Evolutionary conservation across 352 stramenopile species (phyloP).

Genomic region (Globisporangium lucens): DNA sequence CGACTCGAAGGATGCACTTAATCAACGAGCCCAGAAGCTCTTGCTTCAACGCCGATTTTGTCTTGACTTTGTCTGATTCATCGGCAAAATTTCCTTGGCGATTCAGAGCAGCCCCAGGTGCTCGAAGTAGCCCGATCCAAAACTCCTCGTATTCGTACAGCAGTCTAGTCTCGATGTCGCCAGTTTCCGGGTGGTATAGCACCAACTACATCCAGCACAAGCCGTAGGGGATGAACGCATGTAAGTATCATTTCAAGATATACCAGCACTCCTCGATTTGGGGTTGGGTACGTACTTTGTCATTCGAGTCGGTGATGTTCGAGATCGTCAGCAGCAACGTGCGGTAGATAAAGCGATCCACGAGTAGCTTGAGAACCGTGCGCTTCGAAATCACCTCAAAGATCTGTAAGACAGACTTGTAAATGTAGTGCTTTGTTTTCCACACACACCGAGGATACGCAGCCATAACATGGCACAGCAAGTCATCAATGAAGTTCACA

Average conservation of each 20-base stretch:
- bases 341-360: conserved; percentile 56
- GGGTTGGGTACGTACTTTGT: conserved; percentile 4
- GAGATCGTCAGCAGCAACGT: conserved; percentile 67
- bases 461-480: conserved; percentile 58
- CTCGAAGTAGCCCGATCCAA: conserved; percentile 32
- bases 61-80: neutral
- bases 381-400: conserved; percentile 38
- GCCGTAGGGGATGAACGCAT: neutral
- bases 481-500: conserved; percentile 47
- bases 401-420: conserved; percentile 48
- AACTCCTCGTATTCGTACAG: conserved; percentile 77
- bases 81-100: conserved; percentile 2
- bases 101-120: neutral
- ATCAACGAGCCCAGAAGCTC: conserved; percentile 53
- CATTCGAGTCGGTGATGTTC: conserved; percentile 44
- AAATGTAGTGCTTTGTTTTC: conserved; percentile 52
- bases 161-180: conserved; percentile 61
- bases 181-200: conserved; percentile 78
- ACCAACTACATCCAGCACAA: conserved; percentile 24
- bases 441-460: conserved; percentile 63
- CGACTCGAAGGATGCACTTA: conserved; percentile 40
- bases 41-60: conserved; percentile 25
- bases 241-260: neutral
- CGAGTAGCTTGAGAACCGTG: conserved; percentile 34
- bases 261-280: neutral